Base-by-base conservation (phyloP, 139 green algal species). In the Bryopsis sp. region DNA sequence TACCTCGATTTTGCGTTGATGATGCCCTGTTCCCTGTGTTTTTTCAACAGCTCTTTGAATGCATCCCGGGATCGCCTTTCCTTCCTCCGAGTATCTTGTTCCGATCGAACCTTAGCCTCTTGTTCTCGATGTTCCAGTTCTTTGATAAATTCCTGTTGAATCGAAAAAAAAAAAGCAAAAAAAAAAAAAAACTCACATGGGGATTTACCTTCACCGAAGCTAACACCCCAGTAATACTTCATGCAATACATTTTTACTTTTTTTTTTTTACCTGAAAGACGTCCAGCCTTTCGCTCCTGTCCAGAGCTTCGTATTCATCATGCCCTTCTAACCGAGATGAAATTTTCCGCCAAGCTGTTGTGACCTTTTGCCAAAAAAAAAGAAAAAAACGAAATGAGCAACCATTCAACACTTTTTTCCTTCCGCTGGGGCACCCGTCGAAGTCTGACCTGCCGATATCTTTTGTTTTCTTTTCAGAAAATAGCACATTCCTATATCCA, bases 61-160 rank as follows among this genome's bases (percentile, higher is more conserved):
- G 74, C 75, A 57, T 95, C 89, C 4, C 88, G 78, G 47, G 85
- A 85, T 48, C 82, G 75, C 31, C 86, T 80, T 82, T 91, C 88
- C 72, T 84, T 59, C 24, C 85, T 74, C 73, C 75, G 66, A 11
- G 75, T 70, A 74, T 81, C 76, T 78, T 90, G 80, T 67, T 82
- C 80, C 58, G 79, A 76, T 37, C 65, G 68, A 78, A 89, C 86
- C 69, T 68, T 64, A 43, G 80, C 70, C 72, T 90, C 83, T 35
- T 74, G 68, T 77, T 93, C 85, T 48, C 74, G 33, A 31, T 76
- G 76, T 73, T 91, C 86, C 64, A 93, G 74, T n/a, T 90, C 80
- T 74, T 78, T 72, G 28, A 90, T 78, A 71, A 86, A 82, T 37
- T 86, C 76, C 76, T 81, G n/a, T n/a, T n/a, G n/a, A n/a, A n/a